Evolutionary conservation across 345 rosid species (phyloP), one percentile per base, ranked within the genome.

Genomic region (Bruguiera sexangula): DNA sequence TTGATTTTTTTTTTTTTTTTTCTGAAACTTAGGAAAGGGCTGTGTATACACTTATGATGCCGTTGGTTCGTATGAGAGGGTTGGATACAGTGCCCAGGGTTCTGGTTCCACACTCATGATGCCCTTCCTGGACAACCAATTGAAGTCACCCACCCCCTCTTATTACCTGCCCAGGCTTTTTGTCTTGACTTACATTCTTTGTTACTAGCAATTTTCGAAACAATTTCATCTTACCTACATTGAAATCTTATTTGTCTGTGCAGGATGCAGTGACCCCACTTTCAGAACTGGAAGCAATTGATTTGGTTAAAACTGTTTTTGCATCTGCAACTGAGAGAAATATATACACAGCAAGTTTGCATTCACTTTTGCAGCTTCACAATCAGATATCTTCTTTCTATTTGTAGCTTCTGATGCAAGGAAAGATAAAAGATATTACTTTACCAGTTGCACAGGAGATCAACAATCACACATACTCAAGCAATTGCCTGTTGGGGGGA

Each of bases 281-380:
- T 66, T 78, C 89, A 8, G 97, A 90, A 76, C 57, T 81, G 61
- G 97, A 96, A 82, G 99, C 98, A 16, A 69, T 92, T 67, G 96
- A 91, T 74, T 80, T 94, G 79, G 96, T 94, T 34, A 91, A 89
- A 86, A 92, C 93, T 53, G 87, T 80, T 69, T 96, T 90, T 79
- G 97, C 91, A 48, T 90, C 99, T 61, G 99, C 99, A 74, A 84
- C 97, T 6, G 98, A 96, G 86, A 90, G 97, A 65, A 97, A 96
- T 78, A 92, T 92, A 67, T 92, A 89, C 82, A 92, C 99, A 50
- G 97, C 89, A 81, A 85, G 96, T 82, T 68, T 53, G 51, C 63
- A 22, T 63, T 6, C 63, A 26, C 26, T 30, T 52, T 52, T 52
- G 56, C 56, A 39, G 46, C 10, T 0, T 39, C 10, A 10, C 46